phyloP scores from a whole-genome alignment of 768 basidiomycete genomes.

The Psilocybe sp. region DNA sequence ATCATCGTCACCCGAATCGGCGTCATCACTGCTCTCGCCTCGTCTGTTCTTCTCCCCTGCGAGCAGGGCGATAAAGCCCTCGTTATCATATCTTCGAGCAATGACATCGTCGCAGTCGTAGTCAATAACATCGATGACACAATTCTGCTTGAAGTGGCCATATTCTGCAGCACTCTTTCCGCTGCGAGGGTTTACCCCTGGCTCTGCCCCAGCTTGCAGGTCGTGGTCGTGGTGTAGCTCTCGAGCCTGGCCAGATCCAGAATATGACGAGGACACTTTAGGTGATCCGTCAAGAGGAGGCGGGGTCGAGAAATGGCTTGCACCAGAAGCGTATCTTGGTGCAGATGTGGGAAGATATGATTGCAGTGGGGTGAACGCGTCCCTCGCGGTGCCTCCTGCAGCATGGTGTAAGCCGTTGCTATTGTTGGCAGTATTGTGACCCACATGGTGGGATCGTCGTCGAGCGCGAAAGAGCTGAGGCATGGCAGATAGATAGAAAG shows the following conservation, averaged over 20 bases:
- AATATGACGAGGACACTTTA: neutral
- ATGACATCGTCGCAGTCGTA: constrained; percentile 47
- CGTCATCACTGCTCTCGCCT: neutral
- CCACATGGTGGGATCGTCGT: too few species aligned
- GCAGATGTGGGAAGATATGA: neutral
- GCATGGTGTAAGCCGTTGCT: too few species aligned
- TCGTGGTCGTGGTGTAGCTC: constrained; percentile 15
- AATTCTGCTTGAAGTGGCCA: constrained; percentile 52
- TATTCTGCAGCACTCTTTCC: constrained; percentile 43
- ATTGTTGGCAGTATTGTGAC: too few species aligned
- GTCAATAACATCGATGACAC: constrained; percentile 58
- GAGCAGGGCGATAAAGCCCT: constrained; percentile 46
- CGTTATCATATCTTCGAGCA: constrained; percentile 46
- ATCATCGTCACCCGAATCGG: constrained; percentile 3
- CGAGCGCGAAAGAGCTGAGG: too few species aligned
- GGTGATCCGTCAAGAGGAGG: neutral
- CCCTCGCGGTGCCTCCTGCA: too few species aligned
- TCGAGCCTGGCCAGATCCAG: neutral
- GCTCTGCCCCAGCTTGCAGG: constrained; percentile 53
- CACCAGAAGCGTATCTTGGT: neutral
- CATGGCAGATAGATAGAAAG: too few species aligned
- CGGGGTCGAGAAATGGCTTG: neutral
- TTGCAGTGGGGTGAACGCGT: too few species aligned
- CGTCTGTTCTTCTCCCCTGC: constrained; percentile 17
- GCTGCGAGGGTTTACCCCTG: constrained; percentile 58